Evolutionary conservation across 1,284 basidiomycete genomes (phyloP).

Genomic region (Somion occarium): DNA sequence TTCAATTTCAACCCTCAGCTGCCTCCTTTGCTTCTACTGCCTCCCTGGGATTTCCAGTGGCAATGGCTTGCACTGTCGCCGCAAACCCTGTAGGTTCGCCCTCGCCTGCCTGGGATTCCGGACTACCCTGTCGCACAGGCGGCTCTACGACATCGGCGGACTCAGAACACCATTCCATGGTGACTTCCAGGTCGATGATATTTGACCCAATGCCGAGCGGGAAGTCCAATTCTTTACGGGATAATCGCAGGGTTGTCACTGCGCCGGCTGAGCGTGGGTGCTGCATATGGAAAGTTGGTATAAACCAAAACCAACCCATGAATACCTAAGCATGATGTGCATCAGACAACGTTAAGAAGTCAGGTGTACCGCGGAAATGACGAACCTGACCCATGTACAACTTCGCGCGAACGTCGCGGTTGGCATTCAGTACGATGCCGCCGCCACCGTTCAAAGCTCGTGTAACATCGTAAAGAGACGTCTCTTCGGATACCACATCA

Average conservation of each 20-base stretch:
- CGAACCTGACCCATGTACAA: slow-evolving; percentile 70
- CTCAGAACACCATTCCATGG: slow-evolving; percentile 27
- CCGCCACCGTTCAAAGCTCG: slow-evolving; percentile 25
- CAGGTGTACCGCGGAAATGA: neutral
- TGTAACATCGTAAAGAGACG: slow-evolving; percentile 38
- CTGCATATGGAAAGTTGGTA: slow-evolving; percentile 76
- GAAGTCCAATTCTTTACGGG: slow-evolving; percentile 69
- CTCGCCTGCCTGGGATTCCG: slow-evolving; percentile 15
- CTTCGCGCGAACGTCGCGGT: slow-evolving; percentile 74
- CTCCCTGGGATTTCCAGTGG: slow-evolving; percentile 12
- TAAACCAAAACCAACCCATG: slow-evolving; percentile 81
- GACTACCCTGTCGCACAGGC: slow-evolving; percentile 18
- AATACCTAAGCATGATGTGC: slow-evolving; percentile 42
- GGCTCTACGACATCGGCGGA: slow-evolving; percentile 18
- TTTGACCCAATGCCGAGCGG: slow-evolving; percentile 64
- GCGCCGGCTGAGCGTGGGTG: slow-evolving; percentile 28
- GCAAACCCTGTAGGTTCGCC: slow-evolving; percentile 20
- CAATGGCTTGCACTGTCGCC: slow-evolving; percentile 17
- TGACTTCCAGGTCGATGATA: slow-evolving; percentile 60
- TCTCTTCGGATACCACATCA: slow-evolving; percentile 34
- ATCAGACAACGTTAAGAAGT: neutral
- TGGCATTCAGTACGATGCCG: slow-evolving; percentile 61
- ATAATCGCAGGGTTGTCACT: slow-evolving; percentile 35
- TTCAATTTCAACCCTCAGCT: slow-evolving; percentile 16
- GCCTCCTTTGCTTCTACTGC: slow-evolving; percentile 18